Evolutionary conservation across 2,329 filamentous ascomycete species (phyloP).

Genomic region (Magnaporthales sp.): DNA sequence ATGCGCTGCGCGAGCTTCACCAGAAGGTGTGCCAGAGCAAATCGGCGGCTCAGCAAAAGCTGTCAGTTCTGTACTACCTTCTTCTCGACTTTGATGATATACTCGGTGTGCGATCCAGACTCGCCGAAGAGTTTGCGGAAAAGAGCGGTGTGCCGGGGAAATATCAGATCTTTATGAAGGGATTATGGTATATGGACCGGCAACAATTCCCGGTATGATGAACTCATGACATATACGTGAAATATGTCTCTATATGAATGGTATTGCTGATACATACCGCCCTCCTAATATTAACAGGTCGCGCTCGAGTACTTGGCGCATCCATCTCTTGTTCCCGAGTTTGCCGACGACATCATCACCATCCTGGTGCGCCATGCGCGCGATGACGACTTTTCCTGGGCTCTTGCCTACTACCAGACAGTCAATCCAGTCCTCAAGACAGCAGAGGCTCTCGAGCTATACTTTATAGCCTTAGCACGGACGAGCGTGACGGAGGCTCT

Average conservation of each 20-base stretch:
- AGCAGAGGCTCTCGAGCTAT: slow-evolving; percentile 50
- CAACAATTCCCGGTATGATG: slow-evolving; percentile 52
- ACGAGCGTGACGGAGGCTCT: slow-evolving; percentile 66
- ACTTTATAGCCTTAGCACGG: slow-evolving; percentile 60
- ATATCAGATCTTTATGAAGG: slow-evolving; percentile 74
- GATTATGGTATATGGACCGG: slow-evolving; percentile 72
- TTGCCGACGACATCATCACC: slow-evolving; percentile 72
- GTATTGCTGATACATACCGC: background rate
- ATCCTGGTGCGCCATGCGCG: slow-evolving; percentile 55
- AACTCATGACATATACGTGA: background rate
- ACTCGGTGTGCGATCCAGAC: slow-evolving; percentile 36
- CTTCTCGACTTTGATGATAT: slow-evolving; percentile 62
- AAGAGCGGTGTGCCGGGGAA: slow-evolving; percentile 61
- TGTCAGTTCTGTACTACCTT: slow-evolving; percentile 76
- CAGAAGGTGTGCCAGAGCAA: slow-evolving; percentile 56
- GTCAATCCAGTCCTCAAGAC: slow-evolving; percentile 65
- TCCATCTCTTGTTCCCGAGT: slow-evolving; percentile 71
- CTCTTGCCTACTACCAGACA: slow-evolving; percentile 71
- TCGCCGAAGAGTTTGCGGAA: slow-evolving; percentile 49
- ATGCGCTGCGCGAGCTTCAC: slow-evolving; percentile 60
- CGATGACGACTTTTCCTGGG: slow-evolving; percentile 51
- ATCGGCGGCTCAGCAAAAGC: slow-evolving; percentile 66
- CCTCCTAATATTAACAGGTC: slow-evolving; percentile 29
- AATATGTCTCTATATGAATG: background rate
- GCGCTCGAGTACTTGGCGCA: slow-evolving; percentile 72